Evolutionary conservation across 257 asterid genomes (phyloP).

Genomic region (Voacanga thouarsii): DNA sequence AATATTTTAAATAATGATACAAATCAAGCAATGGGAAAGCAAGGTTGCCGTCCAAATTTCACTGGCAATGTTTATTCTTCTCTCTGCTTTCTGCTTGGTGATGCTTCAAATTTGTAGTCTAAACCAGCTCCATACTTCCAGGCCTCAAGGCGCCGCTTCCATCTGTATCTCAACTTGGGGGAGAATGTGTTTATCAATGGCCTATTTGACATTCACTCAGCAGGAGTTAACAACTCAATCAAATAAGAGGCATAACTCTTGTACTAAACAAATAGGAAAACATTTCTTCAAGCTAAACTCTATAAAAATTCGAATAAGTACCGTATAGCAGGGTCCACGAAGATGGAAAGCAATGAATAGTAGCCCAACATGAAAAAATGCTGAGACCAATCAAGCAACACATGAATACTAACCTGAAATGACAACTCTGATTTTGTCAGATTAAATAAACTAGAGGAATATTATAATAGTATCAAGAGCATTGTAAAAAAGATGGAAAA

Average conservation of each 20-base stretch:
- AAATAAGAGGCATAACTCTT: too few relatives aligned
- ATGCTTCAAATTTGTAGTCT: conserved; percentile 48
- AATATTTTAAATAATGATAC: too few relatives aligned
- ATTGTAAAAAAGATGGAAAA: background rate
- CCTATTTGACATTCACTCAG: conserved; percentile 33
- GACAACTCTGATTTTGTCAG: background rate
- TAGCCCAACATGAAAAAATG: conserved; percentile 86
- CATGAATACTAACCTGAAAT: conserved; percentile 76
- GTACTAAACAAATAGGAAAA: background rate
- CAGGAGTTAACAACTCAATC: background rate
- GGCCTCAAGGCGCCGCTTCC: conserved; percentile 83
- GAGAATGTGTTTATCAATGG: conserved; percentile 52
- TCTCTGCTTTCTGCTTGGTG: background rate
- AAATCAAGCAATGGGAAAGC: too few relatives aligned
- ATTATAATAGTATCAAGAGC: background rate
- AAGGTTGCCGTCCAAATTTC: background rate
- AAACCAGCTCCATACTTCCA: conserved; percentile 98
- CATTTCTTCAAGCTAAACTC: background rate
- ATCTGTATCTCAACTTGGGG: conserved; percentile 53
- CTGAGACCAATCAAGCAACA: conserved; percentile 78
- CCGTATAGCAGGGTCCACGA: conserved; percentile 70
- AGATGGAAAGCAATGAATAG: conserved; percentile 74
- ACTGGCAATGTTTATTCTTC: background rate
- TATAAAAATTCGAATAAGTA: conserved; percentile 21
- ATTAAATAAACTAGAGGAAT: background rate